Base-by-base conservation (phyloP, 805 yeast species). In the Wickerhamomyces rabaulensis region DNA sequence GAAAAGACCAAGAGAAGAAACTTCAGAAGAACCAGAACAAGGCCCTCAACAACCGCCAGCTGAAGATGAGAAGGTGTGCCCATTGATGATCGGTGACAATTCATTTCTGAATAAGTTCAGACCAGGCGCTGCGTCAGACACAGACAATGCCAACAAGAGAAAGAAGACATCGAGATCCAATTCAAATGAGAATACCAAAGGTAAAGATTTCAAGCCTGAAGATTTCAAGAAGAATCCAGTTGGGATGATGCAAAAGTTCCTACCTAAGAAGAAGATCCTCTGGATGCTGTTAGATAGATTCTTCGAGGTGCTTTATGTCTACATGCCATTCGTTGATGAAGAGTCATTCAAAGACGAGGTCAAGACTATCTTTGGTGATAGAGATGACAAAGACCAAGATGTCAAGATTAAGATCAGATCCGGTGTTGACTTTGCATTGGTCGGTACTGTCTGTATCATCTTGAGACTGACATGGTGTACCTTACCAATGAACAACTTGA, bases 301-400 rank as follows among this genome's bases (percentile, higher is more conserved):
- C 52, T 84, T 84, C 58, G 71, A 70, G 10, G 69, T 73, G 29
- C 63, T 84, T 6, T 85, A 85, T 58, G 75, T 86, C 13, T 81
- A 76, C 47, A 69, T 84, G 54, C 91, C 94, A 3, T 80, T 76
- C 51, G 63, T 84, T 29, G 89, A 84, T 61, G 88, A 84, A 58
- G 65, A 54, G 44, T 67, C 68, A 9, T 78, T 79, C 58, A 71
- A 71, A 44, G 53, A 53, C 17, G 73, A 74, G 42, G 60, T 80
- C 16, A 52, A 64, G 1, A 57, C 69, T 21, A 71, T 80, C 7
- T 63, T 81, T 27, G 84, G 81, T 13, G 44, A 61, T 1, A 52
- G 55, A 17, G 65, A 63, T 22, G 70, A 69, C 42, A 49, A 54
- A 39, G 56, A 54, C 6, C 57, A 64, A 40, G 22, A 45, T 17